Conservation (phyloP, 106 monocot species). For the Gastrodia elata region DNA sequence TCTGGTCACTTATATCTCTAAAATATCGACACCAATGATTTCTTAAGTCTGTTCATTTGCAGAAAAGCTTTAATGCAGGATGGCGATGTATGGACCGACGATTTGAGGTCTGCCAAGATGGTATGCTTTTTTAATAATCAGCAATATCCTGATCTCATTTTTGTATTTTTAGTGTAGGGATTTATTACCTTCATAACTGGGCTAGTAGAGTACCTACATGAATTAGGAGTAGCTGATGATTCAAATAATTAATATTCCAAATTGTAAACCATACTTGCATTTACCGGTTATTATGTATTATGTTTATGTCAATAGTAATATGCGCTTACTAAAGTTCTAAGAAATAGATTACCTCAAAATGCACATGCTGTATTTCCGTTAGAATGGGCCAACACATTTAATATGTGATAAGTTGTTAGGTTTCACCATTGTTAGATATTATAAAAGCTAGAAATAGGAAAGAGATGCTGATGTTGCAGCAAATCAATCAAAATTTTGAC, state of each 20-base stretch:
- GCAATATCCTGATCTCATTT: too few species aligned
- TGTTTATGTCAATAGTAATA: neutral
- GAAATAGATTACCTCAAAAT: too few species aligned
- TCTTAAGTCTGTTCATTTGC: conserved; percentile 5
- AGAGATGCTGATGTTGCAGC: too few species aligned
- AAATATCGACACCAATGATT: neutral
- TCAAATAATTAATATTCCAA: neutral
- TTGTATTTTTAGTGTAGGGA: too few species aligned
- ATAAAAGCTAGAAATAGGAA: too few species aligned
- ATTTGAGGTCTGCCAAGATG: conserved; percentile 53
- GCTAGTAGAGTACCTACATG: neutral
- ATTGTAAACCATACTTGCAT: neutral
- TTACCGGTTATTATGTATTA: neutral
- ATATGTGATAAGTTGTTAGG: too few species aligned
- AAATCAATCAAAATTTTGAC: too few species aligned
- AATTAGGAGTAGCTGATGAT: neutral
- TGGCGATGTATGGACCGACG: conserved; percentile 27
- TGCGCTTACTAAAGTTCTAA: too few species aligned
- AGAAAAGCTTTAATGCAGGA: conserved; percentile 49
- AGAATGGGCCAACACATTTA: too few species aligned
- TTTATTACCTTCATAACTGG: too few species aligned
- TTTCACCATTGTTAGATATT: too few species aligned
- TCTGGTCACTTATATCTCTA: neutral
- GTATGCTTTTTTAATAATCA: conserved; percentile 23
- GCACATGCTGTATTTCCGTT: too few species aligned